phyloP scores from a whole-genome alignment of 148 eudicot genomes.

The Vaccinium myrtillus region DNA sequence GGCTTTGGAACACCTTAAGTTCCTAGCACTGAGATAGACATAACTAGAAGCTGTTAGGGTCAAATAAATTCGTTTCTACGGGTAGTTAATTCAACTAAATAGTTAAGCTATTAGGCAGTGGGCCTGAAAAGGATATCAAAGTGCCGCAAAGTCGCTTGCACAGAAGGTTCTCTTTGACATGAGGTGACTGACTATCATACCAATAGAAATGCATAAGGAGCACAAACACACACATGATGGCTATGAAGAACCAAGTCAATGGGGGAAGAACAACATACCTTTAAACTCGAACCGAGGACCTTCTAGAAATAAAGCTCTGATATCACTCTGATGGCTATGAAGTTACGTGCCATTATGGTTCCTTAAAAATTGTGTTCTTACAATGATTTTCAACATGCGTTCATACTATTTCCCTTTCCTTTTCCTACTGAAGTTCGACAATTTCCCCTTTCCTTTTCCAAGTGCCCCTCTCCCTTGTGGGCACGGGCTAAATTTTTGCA shows the following conservation, averaged over 20 bases:
- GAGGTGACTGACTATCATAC: not conserved
- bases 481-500: not conserved
- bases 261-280: not conserved
- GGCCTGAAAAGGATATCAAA: slow-evolving; percentile 2
- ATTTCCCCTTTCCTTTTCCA: not conserved
- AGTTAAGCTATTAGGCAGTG: not conserved
- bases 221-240: not conserved
- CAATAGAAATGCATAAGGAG: not conserved
- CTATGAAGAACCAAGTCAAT: not conserved
- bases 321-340: not conserved
- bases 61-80: not conserved
- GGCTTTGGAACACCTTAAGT: slow-evolving; percentile 2
- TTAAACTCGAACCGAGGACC: not conserved
- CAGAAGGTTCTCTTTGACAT: not conserved
- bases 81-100: slow-evolving; percentile 3
- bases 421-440: not conserved
- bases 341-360: not conserved
- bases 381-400: not conserved
- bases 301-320: not conserved
- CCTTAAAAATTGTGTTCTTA: not conserved
- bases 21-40: not conserved
- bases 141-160: not conserved
- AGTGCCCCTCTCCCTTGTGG: not conserved
- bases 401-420: not conserved
- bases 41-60: slow-evolving; percentile 3